Evolutionary conservation across 2,329 filamentous ascomycete genomes (phyloP), one percentile per base, ranked within the genome.

Genomic region (Hypoxylon sp.): DNA sequence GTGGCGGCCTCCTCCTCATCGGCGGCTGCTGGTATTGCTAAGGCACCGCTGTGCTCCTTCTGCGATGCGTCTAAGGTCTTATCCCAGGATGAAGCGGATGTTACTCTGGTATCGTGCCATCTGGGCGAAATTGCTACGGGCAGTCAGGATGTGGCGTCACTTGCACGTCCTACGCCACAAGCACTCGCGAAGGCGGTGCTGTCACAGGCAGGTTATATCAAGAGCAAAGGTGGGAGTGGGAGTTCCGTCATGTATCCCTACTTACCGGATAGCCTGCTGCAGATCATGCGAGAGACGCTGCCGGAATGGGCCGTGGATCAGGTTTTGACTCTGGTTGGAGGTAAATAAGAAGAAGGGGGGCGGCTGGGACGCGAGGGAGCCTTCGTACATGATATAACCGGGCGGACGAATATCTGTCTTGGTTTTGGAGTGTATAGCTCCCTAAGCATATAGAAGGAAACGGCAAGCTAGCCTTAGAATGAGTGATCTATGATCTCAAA

Each of bases 1-100:
- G 60, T 74, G 6, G 63, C 52, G 19, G 67, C 65, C 45, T 56
- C 48, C 45, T 56, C 48, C 1, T 12, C 59, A 2, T 11, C 4
- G 27, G 30, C n/a, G 27, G 23, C n/a, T n/a, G 16, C 5, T 21
- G 34, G 43, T 7, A 5, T 23, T 16, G 14, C 19, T 8, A 16
- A 16, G 19, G 7, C 5, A 7, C 29, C 27, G 14, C 8, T 23
- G 27, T 46, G 43, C 19, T 50, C 21, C 6, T 43, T 32, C 12
- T 51, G 53, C 32, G 41, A 16, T 5, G 30, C 12, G 32, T 23
- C 37, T 21, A 16, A 14, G 3, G 2, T 21, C n/a, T 23, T 27
- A 2, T 27, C 41, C 11, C 27, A 4, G 1, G 23, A 50, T 37
- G 30, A 7, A 3, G 29, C 5, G n/a, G 47, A 51, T 12, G 30